A percentile compares a stretch with the other conserved stretches of the same genome.
These are phyloP conservation scores for Pyrenochaeta sp. DNA, from an alignment of 2,329 filamentous ascomycete species.

Conservation along the genomic window DNA sequence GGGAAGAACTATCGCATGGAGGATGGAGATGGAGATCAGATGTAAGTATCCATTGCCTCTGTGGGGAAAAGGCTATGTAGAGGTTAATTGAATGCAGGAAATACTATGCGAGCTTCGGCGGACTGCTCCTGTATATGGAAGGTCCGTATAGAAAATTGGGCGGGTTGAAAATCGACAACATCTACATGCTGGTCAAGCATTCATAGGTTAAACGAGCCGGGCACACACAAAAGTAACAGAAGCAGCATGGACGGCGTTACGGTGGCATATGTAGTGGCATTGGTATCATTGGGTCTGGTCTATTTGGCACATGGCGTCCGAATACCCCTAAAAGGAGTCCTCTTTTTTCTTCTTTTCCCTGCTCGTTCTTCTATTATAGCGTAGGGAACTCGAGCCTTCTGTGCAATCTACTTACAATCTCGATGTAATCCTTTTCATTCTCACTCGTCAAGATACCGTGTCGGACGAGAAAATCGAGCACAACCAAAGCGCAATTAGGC, in stretches of 20 bases:
- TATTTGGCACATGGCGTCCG: conserved; percentile 39
- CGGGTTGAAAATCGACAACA: conserved; percentile 87
- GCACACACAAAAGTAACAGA: conserved; percentile 10
- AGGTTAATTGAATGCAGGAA: conserved; percentile 68
- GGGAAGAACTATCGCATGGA: conserved; percentile 91
- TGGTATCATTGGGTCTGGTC: conserved; percentile 41
- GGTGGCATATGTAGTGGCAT: conserved; percentile 29
- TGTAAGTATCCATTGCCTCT: conserved; percentile 67
- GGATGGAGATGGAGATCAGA: conserved; percentile 81
- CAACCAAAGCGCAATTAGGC: conserved; percentile 85
- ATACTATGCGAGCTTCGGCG: conserved; percentile 93
- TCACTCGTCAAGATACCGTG: conserved; percentile 81
- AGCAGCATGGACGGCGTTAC: conserved; percentile 45
- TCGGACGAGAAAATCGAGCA: conserved; percentile 89
- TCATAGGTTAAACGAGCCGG: conserved; percentile 50
- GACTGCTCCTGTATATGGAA: conserved; percentile 86
- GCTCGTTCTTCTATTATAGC: conserved; percentile 29
- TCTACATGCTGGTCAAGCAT: conserved; percentile 95
- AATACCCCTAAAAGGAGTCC: conserved; percentile 41
- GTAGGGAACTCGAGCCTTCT: conserved; percentile 79
- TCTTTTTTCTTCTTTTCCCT: conserved; percentile 10
- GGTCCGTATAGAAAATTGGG: conserved; percentile 97
- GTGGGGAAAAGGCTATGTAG: conserved; percentile 7
- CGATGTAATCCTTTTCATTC: conserved; percentile 79
- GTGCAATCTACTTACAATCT: conserved; percentile 79